These are phyloP conservation scores for Protea cynaroides DNA, from an alignment of 164 flowering plant species.

Conservation along the genomic window DNA sequence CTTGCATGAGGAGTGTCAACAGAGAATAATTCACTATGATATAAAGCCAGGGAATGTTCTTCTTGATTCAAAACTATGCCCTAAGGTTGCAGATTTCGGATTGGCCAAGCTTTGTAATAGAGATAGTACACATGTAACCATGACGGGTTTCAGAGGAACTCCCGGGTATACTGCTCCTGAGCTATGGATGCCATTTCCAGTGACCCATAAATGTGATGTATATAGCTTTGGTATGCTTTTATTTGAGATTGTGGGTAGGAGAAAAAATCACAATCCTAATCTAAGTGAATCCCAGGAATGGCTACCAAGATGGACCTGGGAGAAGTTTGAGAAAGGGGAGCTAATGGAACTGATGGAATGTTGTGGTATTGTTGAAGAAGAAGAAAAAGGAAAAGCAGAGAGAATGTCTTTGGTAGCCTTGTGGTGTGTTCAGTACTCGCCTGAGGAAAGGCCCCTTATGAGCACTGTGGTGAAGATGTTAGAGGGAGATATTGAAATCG, in stretches of 20 bases:
- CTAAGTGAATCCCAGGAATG: too few species aligned
- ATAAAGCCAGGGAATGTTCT: conserved; percentile 26
- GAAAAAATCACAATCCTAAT: too few species aligned
- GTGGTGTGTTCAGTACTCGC: conserved; percentile 28
- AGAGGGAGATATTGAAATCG: conserved; percentile 15
- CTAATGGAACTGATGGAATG: neutral
- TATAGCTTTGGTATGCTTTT: conserved; percentile 31
- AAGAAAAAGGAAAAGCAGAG: conserved; percentile 12
- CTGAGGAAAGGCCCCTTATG: conserved; percentile 16
- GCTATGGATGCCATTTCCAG: conserved; percentile 3
- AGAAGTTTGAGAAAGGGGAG: conserved; percentile 13
- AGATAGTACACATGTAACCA: conserved; percentile 10
- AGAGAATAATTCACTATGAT: conserved; percentile 27
- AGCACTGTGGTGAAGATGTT: conserved; percentile 24
- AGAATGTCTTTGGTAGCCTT: conserved; percentile 21
- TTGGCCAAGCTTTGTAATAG: conserved; percentile 24
- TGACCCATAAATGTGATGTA: conserved; percentile 18
- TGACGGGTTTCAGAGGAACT: conserved; percentile 17
- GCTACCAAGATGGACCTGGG: conserved; percentile 24
- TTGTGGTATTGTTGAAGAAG: conserved; percentile 12
- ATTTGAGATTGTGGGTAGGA: too few species aligned
- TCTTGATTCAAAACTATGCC: conserved; percentile 6
- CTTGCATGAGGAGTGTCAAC: conserved; percentile 30
- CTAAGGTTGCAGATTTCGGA: conserved; percentile 31
- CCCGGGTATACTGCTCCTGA: conserved; percentile 4